Conservation (phyloP, 2,329 filamentous ascomycete genomes). For the Paraphoma chrysanthemicola region DNA sequence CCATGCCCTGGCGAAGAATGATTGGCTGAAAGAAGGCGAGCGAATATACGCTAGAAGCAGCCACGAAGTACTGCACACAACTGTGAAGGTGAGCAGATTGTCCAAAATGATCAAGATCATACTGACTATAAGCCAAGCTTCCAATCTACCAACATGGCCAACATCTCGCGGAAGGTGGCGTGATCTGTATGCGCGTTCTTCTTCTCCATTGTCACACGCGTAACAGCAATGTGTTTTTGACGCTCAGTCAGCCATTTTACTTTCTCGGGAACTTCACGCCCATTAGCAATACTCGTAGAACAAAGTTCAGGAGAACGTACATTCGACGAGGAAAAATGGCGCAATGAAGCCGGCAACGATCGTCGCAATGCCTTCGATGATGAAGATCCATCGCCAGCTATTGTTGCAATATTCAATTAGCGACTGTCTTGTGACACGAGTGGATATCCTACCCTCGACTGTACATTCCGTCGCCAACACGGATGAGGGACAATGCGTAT, state of each 20-base stretch:
- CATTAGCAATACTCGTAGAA: not conserved
- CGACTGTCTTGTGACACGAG: no score
- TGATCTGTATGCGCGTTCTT: slow-evolving; percentile 28
- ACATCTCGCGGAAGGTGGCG: slow-evolving; percentile 26
- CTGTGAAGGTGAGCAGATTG: slow-evolving; percentile 4
- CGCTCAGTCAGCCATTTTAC: slow-evolving; percentile 35
- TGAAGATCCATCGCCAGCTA: slow-evolving; percentile 40
- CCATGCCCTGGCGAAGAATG: slow-evolving; percentile 34
- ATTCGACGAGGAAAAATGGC: slow-evolving; percentile 34
- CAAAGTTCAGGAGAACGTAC: slow-evolving; percentile 4
- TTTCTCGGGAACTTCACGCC: slow-evolving; percentile 27
- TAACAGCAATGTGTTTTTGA: slow-evolving; percentile 31
- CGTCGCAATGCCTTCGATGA: slow-evolving; percentile 29
- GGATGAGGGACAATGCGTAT: slow-evolving; percentile 41
- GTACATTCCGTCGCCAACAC: slow-evolving; percentile 41
- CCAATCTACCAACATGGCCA: slow-evolving; percentile 36
- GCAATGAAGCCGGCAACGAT: slow-evolving; percentile 23
- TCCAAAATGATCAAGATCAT: not conserved
- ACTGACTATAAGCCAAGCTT: slow-evolving; percentile 38
- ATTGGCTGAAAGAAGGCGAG: slow-evolving; percentile 33
- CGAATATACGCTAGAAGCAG: slow-evolving; percentile 33
- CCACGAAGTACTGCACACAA: slow-evolving; percentile 39
- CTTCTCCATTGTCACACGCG: slow-evolving; percentile 36
- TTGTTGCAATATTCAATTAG: not conserved
- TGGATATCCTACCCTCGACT: slow-evolving; percentile 27